These are phyloP conservation scores for Fusarium begoniae DNA, from an alignment of 2,329 filamentous ascomycete species.

Conservation along the genomic window DNA sequence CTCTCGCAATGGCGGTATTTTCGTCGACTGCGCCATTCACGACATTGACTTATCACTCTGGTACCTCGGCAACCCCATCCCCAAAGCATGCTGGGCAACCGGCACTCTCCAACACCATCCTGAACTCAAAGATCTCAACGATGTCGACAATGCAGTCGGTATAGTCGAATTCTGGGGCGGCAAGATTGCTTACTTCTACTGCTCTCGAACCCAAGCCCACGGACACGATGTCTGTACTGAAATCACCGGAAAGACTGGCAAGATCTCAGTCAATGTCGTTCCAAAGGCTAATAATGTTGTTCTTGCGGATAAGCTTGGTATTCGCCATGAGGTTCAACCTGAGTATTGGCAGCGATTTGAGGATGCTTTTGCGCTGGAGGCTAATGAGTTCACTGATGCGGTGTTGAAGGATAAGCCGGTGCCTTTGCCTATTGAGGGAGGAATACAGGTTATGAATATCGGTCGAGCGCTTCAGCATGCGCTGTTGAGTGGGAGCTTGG, in stretches of 20 bases:
- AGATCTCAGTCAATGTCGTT: constrained; percentile 67
- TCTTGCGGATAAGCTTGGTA: constrained; percentile 54
- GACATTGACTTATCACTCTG: constrained; percentile 60
- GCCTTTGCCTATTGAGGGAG: constrained; percentile 64
- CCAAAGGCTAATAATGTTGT: constrained; percentile 64
- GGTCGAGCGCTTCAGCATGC: constrained; percentile 67
- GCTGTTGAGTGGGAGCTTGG: constrained; percentile 62
- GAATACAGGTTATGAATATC: constrained; percentile 68
- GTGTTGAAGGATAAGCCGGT: constrained; percentile 53
- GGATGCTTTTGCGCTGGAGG: constrained; percentile 68
- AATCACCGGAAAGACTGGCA: constrained; percentile 72
- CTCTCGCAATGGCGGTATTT: constrained; percentile 71
- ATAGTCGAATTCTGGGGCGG: constrained; percentile 72
- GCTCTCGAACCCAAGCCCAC: constrained; percentile 70
- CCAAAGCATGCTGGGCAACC: constrained; percentile 24
- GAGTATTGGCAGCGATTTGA: constrained; percentile 72
- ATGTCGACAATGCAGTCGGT: constrained; percentile 52
- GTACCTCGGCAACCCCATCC: constrained; percentile 37
- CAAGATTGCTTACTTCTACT: constrained; percentile 72
- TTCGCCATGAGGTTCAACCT: constrained; percentile 66
- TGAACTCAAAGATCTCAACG: constrained; percentile 39
- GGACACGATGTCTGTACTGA: constrained; percentile 71
- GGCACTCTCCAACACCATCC: constrained; percentile 36
- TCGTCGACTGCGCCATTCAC: constrained; percentile 75
- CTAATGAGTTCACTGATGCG: constrained; percentile 68